A percentile compares a stretch with the other conserved stretches of the same genome.
These are phyloP conservation scores for Lizonia empirigonia DNA, from an alignment of 2,329 filamentous ascomycete species.

Conservation along the genomic window DNA sequence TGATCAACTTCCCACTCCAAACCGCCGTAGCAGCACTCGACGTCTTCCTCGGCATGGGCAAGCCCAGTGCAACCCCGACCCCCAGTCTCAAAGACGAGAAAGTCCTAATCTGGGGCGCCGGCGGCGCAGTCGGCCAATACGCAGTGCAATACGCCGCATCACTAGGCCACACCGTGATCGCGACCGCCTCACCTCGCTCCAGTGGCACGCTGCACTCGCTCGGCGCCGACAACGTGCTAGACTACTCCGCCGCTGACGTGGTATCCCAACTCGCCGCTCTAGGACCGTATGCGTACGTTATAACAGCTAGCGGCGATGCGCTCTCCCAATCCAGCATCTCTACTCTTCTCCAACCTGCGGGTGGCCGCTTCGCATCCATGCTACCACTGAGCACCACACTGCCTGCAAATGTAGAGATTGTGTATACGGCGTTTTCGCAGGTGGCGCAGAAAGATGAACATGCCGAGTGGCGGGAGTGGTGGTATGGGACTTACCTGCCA, in stretches of 20 bases:
- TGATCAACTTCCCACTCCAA: background rate
- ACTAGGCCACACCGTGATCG: background rate
- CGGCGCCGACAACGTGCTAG: background rate
- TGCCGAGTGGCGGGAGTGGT: background rate
- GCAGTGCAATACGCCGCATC: constrained; percentile 30
- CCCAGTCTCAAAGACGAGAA: constrained; percentile 20
- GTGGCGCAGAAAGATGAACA: background rate
- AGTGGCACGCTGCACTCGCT: background rate
- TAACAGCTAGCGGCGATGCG: background rate
- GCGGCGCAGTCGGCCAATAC: constrained; percentile 36
- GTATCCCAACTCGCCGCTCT: background rate
- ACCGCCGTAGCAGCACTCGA: background rate
- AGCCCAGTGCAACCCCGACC: background rate
- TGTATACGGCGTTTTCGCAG: background rate
- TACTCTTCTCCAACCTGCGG: background rate
- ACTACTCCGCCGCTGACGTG: background rate
- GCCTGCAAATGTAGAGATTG: background rate
- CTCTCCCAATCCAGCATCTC: background rate
- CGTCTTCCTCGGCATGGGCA: background rate
- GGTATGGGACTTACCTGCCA: background rate
- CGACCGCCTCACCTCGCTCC: background rate
- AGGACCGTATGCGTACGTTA: background rate
- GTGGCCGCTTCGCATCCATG: background rate
- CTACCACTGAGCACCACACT: background rate
- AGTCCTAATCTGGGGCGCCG: constrained; percentile 37